Percentiles rank a stretch among this genome's conserved stretches.
These are phyloP conservation scores for Penicillium sp. DNA, from an alignment of 2,329 filamentous ascomycete species.

Conservation along the genomic window DNA sequence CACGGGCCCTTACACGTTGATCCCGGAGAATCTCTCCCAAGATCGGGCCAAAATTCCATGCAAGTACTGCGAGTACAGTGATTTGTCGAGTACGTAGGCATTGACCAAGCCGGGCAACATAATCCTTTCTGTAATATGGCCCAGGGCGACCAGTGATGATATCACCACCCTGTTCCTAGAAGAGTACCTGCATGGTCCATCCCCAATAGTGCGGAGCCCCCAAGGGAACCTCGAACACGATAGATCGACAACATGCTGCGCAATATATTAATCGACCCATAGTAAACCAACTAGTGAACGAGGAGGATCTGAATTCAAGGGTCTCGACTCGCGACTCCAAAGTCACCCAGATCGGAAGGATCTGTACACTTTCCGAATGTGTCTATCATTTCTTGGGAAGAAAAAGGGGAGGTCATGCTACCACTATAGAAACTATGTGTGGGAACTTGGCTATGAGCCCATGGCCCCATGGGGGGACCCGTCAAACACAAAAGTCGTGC, in stretches of 20 bases:
- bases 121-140: no score
- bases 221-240: background rate
- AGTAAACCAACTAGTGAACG: background rate
- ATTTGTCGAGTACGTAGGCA: no score
- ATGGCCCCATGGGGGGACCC: background rate
- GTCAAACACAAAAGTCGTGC: background rate
- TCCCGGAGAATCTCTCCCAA: background rate
- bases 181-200: conserved; percentile 5
- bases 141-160: background rate
- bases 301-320: background rate
- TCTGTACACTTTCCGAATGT: background rate
- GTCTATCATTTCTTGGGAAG: background rate
- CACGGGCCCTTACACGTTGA: conserved; percentile 5
- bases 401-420: background rate
- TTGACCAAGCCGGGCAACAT: no score
- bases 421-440: background rate
- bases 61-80: background rate
- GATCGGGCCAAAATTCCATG: background rate
- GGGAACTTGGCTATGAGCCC: background rate
- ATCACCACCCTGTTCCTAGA: background rate
- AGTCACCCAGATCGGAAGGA: background rate
- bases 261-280: background rate
- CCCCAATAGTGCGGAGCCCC: background rate
- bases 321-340: background rate
- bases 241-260: background rate